A percentile compares a stretch with the other conserved stretches of the same genome.
phyloP scores from a whole-genome alignment of 1,139 yeast genomes.

The Oligophagozyma castellii region DNA sequence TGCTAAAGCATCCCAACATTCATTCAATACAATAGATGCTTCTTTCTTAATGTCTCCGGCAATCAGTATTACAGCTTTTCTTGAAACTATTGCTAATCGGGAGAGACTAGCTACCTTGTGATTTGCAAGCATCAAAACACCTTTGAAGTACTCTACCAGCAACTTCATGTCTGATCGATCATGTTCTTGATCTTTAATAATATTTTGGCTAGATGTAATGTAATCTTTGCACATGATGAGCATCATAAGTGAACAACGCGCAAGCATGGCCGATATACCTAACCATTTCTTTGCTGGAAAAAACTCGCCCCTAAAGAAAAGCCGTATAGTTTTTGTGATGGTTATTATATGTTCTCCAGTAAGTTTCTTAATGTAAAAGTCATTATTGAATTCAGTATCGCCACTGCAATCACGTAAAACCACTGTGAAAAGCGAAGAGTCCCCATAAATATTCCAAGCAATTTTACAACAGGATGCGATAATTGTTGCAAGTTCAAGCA shows the following conservation, averaged over 20 bases:
- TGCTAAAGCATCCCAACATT: slow-evolving; percentile 65
- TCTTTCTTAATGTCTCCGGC: slow-evolving; percentile 53
- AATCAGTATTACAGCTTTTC: slow-evolving; percentile 54
- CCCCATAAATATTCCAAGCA: slow-evolving; percentile 35
- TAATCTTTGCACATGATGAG: slow-evolving; percentile 46
- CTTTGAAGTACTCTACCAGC: slow-evolving; percentile 55
- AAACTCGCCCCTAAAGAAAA: slow-evolving; percentile 43
- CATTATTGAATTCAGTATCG: slow-evolving; percentile 29
- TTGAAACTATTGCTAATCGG: slow-evolving; percentile 52
- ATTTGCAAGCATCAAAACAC: slow-evolving; percentile 34
- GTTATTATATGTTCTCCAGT: slow-evolving; percentile 23
- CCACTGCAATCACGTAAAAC: slow-evolving; percentile 27
- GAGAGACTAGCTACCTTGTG: slow-evolving; percentile 28
- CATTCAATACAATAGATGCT: slow-evolving; percentile 41
- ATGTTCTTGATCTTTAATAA: slow-evolving; percentile 32
- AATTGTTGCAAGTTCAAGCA: slow-evolving; percentile 53
- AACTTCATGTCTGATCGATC: slow-evolving; percentile 37
- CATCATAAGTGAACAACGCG: slow-evolving; percentile 45
- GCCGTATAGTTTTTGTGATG: slow-evolving; percentile 40
- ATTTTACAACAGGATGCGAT: slow-evolving; percentile 45
- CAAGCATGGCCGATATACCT: slow-evolving; percentile 47
- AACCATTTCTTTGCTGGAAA: slow-evolving; percentile 61
- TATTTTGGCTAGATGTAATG: slow-evolving; percentile 37
- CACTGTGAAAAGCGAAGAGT: slow-evolving; percentile 32
- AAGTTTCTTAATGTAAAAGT: slow-evolving; percentile 19